phyloP scores from a whole-genome alignment of 2,329 filamentous ascomycete genomes.

The Parastagonospora nodorum region DNA sequence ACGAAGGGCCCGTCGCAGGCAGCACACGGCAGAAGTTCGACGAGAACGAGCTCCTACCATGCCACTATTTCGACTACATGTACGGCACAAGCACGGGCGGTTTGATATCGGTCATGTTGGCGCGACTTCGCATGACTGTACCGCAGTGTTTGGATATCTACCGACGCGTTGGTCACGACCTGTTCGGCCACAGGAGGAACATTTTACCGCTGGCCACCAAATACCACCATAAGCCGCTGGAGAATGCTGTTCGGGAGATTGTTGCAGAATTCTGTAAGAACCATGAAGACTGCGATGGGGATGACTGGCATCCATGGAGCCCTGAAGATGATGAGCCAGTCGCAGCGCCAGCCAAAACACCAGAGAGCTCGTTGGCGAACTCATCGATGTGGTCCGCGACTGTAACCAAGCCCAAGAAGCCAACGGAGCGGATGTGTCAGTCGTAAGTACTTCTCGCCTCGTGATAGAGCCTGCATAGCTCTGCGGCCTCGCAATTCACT shows the following conservation, averaged over 20 bases:
- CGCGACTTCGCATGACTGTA: conserved; percentile 55
- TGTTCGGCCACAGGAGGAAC: conserved; percentile 53
- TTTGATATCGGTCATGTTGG: conserved; percentile 57
- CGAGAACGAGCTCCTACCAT: conserved; percentile 53
- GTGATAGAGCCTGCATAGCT: not conserved
- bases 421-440: conserved; percentile 44
- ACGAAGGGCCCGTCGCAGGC: conserved; percentile 47
- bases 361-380: conserved; percentile 14
- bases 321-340: conserved; percentile 12
- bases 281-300: conserved; percentile 49
- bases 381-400: conserved; percentile 27
- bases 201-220: conserved; percentile 55
- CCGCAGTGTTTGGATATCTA: conserved; percentile 55
- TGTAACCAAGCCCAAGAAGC: conserved; percentile 10
- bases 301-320: conserved; percentile 53
- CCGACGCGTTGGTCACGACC: conserved; percentile 52
- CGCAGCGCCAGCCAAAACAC: conserved; percentile 18
- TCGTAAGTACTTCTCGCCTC: conserved; percentile 29
- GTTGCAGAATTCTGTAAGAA: conserved; percentile 52
- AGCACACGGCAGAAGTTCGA: conserved; percentile 36
- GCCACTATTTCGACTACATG: conserved; percentile 61
- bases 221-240: conserved; percentile 55
- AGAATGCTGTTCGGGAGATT: conserved; percentile 53
- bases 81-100: conserved; percentile 60
- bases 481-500: no score